Evolutionary conservation across 805 yeast species (phyloP).

Genomic region (Kuraishia cidri): DNA sequence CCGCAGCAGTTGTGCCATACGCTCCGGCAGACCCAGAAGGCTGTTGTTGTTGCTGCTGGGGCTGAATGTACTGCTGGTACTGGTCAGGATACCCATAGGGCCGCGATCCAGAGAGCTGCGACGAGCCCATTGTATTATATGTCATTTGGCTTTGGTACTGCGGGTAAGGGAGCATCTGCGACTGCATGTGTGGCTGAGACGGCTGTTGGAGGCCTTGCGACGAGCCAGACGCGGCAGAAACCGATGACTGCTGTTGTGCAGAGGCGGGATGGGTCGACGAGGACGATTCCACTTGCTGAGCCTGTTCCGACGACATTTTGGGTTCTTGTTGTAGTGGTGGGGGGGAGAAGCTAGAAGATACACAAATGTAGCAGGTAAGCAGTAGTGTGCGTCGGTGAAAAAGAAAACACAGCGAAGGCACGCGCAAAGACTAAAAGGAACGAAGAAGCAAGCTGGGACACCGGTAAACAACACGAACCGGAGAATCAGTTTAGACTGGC

Average conservation of each 20-base stretch:
- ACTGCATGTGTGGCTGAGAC: background rate
- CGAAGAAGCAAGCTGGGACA: too few species aligned
- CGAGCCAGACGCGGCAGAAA: background rate
- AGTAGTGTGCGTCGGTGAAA: too few species aligned
- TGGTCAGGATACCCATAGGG: slow-evolving; percentile 3
- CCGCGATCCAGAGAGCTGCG: background rate
- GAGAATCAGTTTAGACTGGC: too few species aligned
- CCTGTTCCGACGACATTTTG: slow-evolving; percentile 9
- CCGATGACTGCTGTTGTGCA: slow-evolving; percentile 1
- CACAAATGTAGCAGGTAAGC: too few species aligned
- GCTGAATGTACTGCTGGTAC: slow-evolving; percentile 3
- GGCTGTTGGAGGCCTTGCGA: slow-evolving; percentile 1
- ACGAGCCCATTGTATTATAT: background rate
- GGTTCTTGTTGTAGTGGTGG: too few species aligned
- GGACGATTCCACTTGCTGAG: slow-evolving; percentile 24
- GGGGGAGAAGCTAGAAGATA: too few species aligned
- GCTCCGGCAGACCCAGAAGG: too few species aligned
- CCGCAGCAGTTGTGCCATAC: background rate
- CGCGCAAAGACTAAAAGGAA: too few species aligned
- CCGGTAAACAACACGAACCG: too few species aligned
- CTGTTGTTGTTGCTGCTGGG: slow-evolving; percentile 1
- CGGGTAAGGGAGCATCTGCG: slow-evolving; percentile 3
- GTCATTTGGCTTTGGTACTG: slow-evolving; percentile 1
- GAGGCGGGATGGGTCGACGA: slow-evolving; percentile 27
- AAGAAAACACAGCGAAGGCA: too few species aligned